Conservation (phyloP, 768 basidiomycete genomes). For the Kwoniella bestiolae region DNA sequence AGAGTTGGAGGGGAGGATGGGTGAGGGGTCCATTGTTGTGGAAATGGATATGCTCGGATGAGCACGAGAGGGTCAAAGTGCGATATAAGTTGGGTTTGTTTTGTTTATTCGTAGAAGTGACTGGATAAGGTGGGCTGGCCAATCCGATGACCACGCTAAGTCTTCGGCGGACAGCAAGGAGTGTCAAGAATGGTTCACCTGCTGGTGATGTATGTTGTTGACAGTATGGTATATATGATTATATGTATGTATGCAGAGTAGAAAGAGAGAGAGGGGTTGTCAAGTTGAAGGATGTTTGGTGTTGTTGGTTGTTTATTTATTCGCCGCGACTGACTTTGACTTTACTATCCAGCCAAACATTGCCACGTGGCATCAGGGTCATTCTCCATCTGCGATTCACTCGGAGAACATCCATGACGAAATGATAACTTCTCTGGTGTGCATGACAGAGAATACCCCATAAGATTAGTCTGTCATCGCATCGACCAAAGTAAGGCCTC, state of each 20-base stretch:
- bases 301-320: conserved; percentile 4
- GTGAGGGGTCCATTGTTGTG: conserved; percentile 27
- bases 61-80: background rate
- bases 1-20: conserved; percentile 40
- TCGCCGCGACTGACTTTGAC: conserved; percentile 8
- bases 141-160: too few species aligned
- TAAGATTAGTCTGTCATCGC: too few species aligned
- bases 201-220: too few species aligned
- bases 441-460: too few species aligned
- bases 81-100: background rate
- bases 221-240: background rate
- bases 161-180: too few species aligned
- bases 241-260: background rate
- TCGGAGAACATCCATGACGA: background rate
- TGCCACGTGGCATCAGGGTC: conserved; percentile 9
- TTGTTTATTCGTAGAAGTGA: background rate
- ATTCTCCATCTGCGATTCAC: background rate
- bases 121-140: background rate
- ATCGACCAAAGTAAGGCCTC: too few species aligned
- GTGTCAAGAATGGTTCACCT: too few species aligned
- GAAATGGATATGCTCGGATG: background rate
- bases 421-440: background rate
- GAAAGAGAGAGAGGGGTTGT: background rate
- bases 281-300: background rate
- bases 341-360: background rate